These are phyloP conservation scores for Russula compacta DNA, from an alignment of 768 basidiomycete genomes.

Conservation along the genomic window DNA sequence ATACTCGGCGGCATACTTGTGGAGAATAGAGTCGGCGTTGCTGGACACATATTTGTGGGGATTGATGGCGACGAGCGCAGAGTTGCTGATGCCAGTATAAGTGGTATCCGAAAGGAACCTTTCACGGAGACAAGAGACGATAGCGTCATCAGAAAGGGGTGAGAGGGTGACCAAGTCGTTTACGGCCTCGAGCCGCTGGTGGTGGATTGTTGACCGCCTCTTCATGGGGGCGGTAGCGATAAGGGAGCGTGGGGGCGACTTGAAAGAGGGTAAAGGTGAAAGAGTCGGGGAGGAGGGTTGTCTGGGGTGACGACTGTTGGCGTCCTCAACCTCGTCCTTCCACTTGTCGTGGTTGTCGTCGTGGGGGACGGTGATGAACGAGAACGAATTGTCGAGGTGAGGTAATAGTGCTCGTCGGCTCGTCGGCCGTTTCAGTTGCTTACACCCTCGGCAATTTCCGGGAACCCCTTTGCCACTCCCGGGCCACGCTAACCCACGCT, in stretches of 20 bases:
- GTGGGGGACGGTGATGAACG: background rate
- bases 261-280: background rate
- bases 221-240: slow-evolving; percentile 26
- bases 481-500: background rate
- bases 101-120: slow-evolving; percentile 78
- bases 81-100: slow-evolving; percentile 67
- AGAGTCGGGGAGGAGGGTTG: background rate
- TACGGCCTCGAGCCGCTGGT: slow-evolving; percentile 65
- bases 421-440: too few relatives aligned
- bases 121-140: slow-evolving; percentile 78
- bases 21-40: slow-evolving; percentile 75
- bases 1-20: slow-evolving; percentile 83
- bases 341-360: slow-evolving; percentile 4
- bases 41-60: slow-evolving; percentile 84
- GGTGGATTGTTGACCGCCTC: slow-evolving; percentile 41
- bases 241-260: slow-evolving; percentile 9
- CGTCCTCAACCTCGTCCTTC: background rate
- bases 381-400: background rate
- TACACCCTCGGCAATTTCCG: slow-evolving; percentile 7
- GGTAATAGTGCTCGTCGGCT: too few relatives aligned
- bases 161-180: slow-evolving; percentile 61
- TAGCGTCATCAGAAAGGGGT: slow-evolving; percentile 69
- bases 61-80: slow-evolving; percentile 77
- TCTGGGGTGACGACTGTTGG: background rate
- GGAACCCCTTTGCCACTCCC: background rate